phyloP scores from a whole-genome alignment of 2,329 filamentous ascomycete species.

The Cladobotryum mycophilum region DNA sequence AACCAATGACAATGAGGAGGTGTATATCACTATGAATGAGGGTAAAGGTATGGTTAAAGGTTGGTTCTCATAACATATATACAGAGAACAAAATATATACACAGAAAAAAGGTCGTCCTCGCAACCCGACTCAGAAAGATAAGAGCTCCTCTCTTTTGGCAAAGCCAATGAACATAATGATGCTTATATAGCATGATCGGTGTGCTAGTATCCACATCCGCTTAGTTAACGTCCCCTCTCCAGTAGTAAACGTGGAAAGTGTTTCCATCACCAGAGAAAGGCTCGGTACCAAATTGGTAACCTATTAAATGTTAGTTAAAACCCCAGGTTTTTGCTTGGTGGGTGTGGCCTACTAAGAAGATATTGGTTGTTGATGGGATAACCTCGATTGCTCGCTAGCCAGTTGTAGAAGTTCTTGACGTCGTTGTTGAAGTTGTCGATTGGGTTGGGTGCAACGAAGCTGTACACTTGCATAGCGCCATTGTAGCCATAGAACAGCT shows the following conservation, averaged over 20 bases:
- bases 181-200: too few species aligned
- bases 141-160: too few species aligned
- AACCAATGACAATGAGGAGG: too few species aligned
- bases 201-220: too few species aligned
- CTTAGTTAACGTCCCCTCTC: conserved; percentile 6
- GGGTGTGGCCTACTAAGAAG: conserved; percentile 30
- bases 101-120: too few species aligned
- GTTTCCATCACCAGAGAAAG: conserved; percentile 42
- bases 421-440: conserved; percentile 48
- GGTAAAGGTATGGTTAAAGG: too few species aligned
- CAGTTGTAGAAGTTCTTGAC: conserved; percentile 51
- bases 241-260: conserved; percentile 14
- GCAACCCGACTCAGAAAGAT: too few species aligned
- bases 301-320: conserved; percentile 7
- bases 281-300: conserved; percentile 43
- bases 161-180: too few species aligned
- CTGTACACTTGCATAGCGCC: conserved; percentile 53
- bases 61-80: too few species aligned
- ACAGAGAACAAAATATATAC: too few species aligned
- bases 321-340: not conserved
- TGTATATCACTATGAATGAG: too few species aligned
- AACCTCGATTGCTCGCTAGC: conserved; percentile 40
- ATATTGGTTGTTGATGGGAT: conserved; percentile 42
- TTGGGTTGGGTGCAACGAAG: conserved; percentile 35
- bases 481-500: conserved; percentile 53